phyloP scores from a whole-genome alignment of 257 asterid genomes.

The Datura wrightii region DNA sequence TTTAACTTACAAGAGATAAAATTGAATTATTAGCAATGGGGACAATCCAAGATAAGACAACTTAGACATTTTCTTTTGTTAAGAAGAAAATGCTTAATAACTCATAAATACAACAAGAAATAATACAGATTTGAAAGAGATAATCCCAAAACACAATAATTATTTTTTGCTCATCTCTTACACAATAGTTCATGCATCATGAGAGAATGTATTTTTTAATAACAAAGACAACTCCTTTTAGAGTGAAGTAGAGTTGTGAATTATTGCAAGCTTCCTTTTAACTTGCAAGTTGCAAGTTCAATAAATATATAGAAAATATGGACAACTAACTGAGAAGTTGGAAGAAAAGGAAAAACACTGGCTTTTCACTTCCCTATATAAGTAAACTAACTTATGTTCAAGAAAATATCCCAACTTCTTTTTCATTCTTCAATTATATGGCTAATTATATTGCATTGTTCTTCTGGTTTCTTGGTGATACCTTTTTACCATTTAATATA shows the following conservation, averaged over 20 bases:
- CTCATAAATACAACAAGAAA: background rate
- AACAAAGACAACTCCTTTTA: conserved; percentile 19
- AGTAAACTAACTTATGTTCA: conserved; percentile 25
- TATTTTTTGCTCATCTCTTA: no score
- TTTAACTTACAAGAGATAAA: background rate
- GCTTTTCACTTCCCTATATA: conserved; percentile 46
- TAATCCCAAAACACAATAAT: no score
- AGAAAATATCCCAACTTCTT: conserved; percentile 32
- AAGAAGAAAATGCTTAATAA: no score
- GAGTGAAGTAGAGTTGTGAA: background rate
- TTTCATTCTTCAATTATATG: conserved; percentile 50
- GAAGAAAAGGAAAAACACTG: conserved; percentile 40
- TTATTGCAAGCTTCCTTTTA: conserved; percentile 29
- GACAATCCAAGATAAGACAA: background rate
- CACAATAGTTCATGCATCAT: no score
- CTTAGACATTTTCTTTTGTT: background rate
- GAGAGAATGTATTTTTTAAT: no score
- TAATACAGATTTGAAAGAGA: background rate
- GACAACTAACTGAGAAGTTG: conserved; percentile 44
- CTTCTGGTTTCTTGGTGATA: conserved; percentile 39
- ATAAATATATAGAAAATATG: conserved; percentile 29
- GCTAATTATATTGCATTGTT: conserved; percentile 36
- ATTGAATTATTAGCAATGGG: background rate
- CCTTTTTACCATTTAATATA: conserved; percentile 31
- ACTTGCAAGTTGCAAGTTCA: conserved; percentile 32